phyloP scores from a whole-genome alignment of 2,329 filamentous ascomycete species.

The Diaporthe australafricana region DNA sequence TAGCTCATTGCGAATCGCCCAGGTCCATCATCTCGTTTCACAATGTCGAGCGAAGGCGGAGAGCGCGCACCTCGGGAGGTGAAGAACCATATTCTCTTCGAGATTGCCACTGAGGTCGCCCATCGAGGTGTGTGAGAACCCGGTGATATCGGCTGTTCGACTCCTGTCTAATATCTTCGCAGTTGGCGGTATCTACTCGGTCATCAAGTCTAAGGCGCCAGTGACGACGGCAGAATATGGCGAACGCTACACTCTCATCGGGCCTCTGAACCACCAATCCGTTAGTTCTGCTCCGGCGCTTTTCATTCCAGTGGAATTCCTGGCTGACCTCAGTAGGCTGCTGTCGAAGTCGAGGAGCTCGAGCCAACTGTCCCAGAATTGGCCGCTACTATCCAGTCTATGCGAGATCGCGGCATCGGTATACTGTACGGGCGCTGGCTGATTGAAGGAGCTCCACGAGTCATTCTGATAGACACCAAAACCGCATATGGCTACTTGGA shows the following conservation, averaged over 20 bases:
- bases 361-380: conserved; percentile 85
- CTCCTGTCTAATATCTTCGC: conserved; percentile 41
- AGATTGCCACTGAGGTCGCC: conserved; percentile 96
- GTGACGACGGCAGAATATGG: conserved; percentile 99
- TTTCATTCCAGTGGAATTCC: background rate
- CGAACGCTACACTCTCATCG: conserved; percentile 94
- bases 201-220: conserved; percentile 98
- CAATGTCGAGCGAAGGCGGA: conserved; percentile 60
- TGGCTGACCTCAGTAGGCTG: conserved; percentile 69
- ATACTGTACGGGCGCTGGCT: conserved; percentile 96
- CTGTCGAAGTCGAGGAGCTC: conserved; percentile 97
- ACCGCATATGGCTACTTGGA: conserved; percentile 91
- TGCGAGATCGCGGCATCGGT: conserved; percentile 91
- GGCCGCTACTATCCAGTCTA: conserved; percentile 85
- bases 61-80: conserved; percentile 74
- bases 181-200: conserved; percentile 99
- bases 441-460: conserved; percentile 94
- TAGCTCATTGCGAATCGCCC: conserved; percentile 21
- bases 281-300: conserved; percentile 61
- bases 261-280: conserved; percentile 90
- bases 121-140: conserved; percentile 78
- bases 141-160: background rate
- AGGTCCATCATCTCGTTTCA: conserved; percentile 17
- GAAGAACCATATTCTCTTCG: conserved; percentile 95
- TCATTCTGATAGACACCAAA: conserved; percentile 94